Conservation (phyloP, 805 yeast species). For the Kregervanrija delftensis region DNA sequence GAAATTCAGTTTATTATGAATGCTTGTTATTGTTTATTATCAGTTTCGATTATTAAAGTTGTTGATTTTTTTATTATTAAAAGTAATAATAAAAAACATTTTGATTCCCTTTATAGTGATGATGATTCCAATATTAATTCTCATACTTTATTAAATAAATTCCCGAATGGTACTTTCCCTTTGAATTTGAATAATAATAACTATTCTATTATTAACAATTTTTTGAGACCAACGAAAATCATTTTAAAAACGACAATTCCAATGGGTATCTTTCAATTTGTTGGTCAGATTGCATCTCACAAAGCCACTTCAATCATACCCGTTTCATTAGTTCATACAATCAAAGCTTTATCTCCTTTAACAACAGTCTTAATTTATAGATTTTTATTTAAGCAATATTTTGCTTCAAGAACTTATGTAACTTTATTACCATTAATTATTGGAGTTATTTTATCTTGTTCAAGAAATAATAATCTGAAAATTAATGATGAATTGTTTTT, state of each 20-base stretch:
- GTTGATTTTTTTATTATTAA: conserved; percentile 26
- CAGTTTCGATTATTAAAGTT: conserved; percentile 19
- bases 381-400: conserved; percentile 48
- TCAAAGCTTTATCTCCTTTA: conserved; percentile 86
- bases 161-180: conserved; percentile 49
- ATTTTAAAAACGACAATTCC: conserved; percentile 71
- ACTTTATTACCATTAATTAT: conserved; percentile 71
- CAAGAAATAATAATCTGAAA: conserved; percentile 30
- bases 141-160: conserved; percentile 18
- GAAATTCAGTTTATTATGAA: conserved; percentile 80
- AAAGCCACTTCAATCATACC: conserved; percentile 90
- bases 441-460: conserved; percentile 82
- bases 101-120: conserved; percentile 28
- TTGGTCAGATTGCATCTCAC: conserved; percentile 87
- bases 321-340: conserved; percentile 91
- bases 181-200: conserved; percentile 21
- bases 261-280: conserved; percentile 89
- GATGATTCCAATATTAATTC: conserved; percentile 1
- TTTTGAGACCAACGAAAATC: conserved; percentile 47
- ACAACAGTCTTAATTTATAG: conserved; percentile 79
- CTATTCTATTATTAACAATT: conserved; percentile 27
- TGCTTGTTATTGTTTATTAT: conserved; percentile 46
- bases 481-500: conserved; percentile 21
- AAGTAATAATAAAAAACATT: conserved; percentile 23
- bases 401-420: conserved; percentile 60